Evolutionary conservation across 192 early-diverging fungal genomes (phyloP).

Genomic region (Backusella tuberculispora): DNA sequence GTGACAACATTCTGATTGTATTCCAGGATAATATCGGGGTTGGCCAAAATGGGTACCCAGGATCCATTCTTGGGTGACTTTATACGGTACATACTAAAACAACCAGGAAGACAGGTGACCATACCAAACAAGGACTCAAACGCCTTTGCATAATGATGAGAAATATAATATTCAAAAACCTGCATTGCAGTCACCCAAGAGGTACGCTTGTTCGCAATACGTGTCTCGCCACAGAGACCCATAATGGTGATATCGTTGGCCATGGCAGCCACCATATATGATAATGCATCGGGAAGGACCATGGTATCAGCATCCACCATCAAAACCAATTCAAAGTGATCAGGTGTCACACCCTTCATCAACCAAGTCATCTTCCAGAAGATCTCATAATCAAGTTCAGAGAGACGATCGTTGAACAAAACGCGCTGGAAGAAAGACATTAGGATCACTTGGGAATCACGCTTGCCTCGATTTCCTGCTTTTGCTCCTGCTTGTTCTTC

Average conservation of each 20-base stretch:
- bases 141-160: constrained; percentile 91
- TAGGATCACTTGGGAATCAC: constrained; percentile 94
- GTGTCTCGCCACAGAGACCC: constrained; percentile 97
- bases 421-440: constrained; percentile 91
- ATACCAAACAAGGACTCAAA: constrained; percentile 95
- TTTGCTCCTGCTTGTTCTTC: constrained; percentile 70
- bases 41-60: constrained; percentile 82
- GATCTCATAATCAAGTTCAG: constrained; percentile 87
- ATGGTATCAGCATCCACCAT: constrained; percentile 93
- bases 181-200: constrained; percentile 89
- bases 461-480: constrained; percentile 92
- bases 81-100: constrained; percentile 98
- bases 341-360: constrained; percentile 83
- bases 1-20: constrained; percentile 80
- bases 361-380: constrained; percentile 82
- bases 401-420: constrained; percentile 84
- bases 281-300: constrained; percentile 78
- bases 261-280: constrained; percentile 90
- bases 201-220: constrained; percentile 90
- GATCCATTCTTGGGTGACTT: constrained; percentile 72
- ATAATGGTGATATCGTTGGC: constrained; percentile 89
- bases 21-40: constrained; percentile 82
- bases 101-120: constrained; percentile 94
- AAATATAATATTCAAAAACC: constrained; percentile 96
- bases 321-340: constrained; percentile 75